phyloP scores from a whole-genome alignment of 805 yeast species.

The Allodekkera sacchari region DNA sequence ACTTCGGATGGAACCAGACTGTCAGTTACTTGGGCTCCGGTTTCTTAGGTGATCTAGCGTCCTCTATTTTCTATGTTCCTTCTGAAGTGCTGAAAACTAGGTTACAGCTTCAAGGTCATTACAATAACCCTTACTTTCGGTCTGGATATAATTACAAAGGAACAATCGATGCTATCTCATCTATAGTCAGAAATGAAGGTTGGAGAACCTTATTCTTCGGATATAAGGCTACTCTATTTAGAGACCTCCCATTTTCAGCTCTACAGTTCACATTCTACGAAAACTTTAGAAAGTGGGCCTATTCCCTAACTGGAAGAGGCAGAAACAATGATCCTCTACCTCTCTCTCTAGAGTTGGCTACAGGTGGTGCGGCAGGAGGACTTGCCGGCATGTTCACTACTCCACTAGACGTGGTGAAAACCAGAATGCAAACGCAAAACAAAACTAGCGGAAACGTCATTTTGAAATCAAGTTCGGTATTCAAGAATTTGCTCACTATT shows the following conservation, averaged over 20 bases:
- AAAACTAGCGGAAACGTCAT: constrained; percentile 14
- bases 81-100: constrained; percentile 91
- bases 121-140: constrained; percentile 67
- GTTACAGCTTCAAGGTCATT: constrained; percentile 83
- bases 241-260: constrained; percentile 95
- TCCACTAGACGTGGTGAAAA: constrained; percentile 86
- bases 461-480: constrained; percentile 35
- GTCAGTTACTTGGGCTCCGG: constrained; percentile 78
- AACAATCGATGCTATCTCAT: constrained; percentile 58
- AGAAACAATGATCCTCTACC: constrained; percentile 33
- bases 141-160: constrained; percentile 84
- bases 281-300: constrained; percentile 60
- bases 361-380: constrained; percentile 97
- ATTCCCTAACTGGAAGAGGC: constrained; percentile 20
- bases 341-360: constrained; percentile 54
- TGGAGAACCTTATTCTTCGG: constrained; percentile 73
- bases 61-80: constrained; percentile 87
- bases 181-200: constrained; percentile 68
- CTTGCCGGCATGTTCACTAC: constrained; percentile 84
- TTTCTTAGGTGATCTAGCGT: constrained; percentile 85
- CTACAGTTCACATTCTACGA: constrained; percentile 95
- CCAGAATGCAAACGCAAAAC: constrained; percentile 84
- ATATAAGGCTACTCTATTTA: constrained; percentile 83
- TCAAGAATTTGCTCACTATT: constrained; percentile 44
- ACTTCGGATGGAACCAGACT: constrained; percentile 65